A percentile compares a stretch with the other conserved stretches of the same genome.
These are phyloP conservation scores for Penicillium verrucosum DNA, from an alignment of 2,329 filamentous ascomycete species.

Conservation along the genomic window DNA sequence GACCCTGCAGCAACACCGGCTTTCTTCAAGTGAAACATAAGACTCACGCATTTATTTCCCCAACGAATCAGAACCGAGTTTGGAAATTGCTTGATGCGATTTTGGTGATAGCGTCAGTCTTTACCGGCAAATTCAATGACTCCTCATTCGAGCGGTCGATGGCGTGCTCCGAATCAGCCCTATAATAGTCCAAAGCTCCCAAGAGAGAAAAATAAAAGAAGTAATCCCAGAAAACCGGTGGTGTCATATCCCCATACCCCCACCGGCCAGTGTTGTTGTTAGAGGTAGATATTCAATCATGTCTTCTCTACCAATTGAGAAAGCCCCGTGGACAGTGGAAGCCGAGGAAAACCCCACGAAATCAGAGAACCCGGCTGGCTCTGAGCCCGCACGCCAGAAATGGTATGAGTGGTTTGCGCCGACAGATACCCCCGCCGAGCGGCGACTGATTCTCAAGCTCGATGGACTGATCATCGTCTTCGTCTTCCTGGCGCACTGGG, in stretches of 20 bases:
- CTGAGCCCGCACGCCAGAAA: constrained; percentile 11
- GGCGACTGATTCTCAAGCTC: constrained; percentile 19
- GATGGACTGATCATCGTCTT: constrained; percentile 21
- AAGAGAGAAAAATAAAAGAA: neutral
- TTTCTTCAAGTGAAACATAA: neutral
- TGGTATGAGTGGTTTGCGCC: constrained; percentile 22
- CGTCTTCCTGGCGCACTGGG: constrained; percentile 20
- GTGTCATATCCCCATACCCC: neutral
- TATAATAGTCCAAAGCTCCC: neutral
- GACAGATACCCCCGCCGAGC: constrained; percentile 17
- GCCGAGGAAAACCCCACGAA: neutral
- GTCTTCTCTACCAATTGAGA: constrained; percentile 6
- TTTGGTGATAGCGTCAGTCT: constrained; percentile 1
- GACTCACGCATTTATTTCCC: neutral
- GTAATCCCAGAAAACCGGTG: neutral
- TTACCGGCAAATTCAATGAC: neutral
- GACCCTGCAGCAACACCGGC: neutral
- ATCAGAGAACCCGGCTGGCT: neutral
- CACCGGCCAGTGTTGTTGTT: neutral
- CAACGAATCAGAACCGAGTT: neutral
- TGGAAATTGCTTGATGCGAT: neutral
- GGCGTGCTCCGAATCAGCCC: neutral
- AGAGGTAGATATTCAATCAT: neutral
- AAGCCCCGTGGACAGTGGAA: neutral
- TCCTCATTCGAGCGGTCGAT: neutral